These are phyloP conservation scores for Sicyos edulis DNA, from an alignment of 306 rosid species.

Conservation along the genomic window DNA sequence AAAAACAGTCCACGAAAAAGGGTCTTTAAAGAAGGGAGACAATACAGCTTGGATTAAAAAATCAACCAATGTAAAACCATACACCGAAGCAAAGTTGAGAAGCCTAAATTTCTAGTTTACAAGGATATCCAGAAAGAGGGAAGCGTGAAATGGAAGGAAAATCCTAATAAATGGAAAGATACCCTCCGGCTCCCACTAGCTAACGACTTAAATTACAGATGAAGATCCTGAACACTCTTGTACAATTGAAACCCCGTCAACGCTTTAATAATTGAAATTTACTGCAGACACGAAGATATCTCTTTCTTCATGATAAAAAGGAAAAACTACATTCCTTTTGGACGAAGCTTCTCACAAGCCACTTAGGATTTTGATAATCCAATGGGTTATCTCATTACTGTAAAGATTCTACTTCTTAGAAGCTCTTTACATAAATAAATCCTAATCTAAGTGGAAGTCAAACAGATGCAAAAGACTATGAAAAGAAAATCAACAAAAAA, in stretches of 20 bases:
- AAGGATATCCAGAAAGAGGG: background rate
- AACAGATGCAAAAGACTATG: background rate
- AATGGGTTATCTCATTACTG: background rate
- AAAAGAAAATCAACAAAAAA: background rate
- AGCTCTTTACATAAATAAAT: background rate
- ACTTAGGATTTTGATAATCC: background rate
- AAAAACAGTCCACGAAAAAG: conserved; percentile 7
- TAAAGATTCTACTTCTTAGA: background rate
- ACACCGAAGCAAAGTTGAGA: background rate
- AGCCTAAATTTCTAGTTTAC: background rate
- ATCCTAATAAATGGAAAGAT: background rate
- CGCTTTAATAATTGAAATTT: background rate
- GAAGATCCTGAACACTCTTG: background rate
- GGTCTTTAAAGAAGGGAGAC: background rate
- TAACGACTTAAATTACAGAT: background rate
- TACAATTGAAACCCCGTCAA: background rate
- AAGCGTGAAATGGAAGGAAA: background rate
- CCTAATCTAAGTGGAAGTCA: background rate
- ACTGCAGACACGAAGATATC: background rate
- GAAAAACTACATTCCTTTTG: background rate
- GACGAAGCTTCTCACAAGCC: background rate
- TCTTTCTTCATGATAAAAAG: background rate
- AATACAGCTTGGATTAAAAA: background rate
- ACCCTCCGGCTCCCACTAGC: background rate
- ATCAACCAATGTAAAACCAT: background rate